phyloP scores from a whole-genome alignment of 805 yeast species.

The Hanseniaspora occidentalis region DNA sequence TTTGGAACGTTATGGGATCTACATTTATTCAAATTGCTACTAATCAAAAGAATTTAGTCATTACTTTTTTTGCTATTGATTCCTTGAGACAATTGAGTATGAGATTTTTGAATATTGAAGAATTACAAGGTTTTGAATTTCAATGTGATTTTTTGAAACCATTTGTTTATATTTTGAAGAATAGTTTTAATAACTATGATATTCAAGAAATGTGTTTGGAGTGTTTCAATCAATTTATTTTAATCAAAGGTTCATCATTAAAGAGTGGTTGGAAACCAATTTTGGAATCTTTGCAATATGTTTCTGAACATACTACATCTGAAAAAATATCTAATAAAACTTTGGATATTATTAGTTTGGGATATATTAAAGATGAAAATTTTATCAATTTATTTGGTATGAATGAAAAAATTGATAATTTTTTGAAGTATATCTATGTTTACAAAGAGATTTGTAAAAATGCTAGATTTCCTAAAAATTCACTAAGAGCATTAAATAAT shows the following conservation, averaged over 20 bases:
- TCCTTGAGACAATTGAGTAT: conserved; percentile 86
- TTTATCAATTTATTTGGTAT: background rate
- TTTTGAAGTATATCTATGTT: conserved; percentile 54
- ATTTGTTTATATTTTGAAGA: conserved; percentile 62
- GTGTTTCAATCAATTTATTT: conserved; percentile 75
- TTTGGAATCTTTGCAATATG: conserved; percentile 61
- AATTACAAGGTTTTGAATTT: conserved; percentile 87
- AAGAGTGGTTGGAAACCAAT: conserved; percentile 94
- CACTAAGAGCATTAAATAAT: conserved; percentile 70
- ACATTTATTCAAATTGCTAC: conserved; percentile 81
- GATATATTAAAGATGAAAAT: background rate
- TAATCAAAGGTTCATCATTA: conserved; percentile 58
- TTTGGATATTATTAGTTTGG: conserved; percentile 4
- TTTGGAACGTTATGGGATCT: conserved; percentile 90
- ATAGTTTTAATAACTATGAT: conserved; percentile 46
- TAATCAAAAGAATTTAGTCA: conserved; percentile 46
- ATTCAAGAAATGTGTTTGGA: conserved; percentile 85
- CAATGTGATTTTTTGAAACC: conserved; percentile 91
- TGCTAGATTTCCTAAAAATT: conserved; percentile 63
- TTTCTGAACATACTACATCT: conserved; percentile 38
- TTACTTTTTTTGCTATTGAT: conserved; percentile 85
- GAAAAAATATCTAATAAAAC: conserved; percentile 5
- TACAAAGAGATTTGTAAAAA: conserved; percentile 77
- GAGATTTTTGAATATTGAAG: conserved; percentile 88
- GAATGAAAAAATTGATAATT: conserved; percentile 55